Percentiles rank a stretch among this genome's conserved stretches.
Conservation (phyloP, 495 filamentous ascomycete genomes). For the Neurospora africana region DNA sequence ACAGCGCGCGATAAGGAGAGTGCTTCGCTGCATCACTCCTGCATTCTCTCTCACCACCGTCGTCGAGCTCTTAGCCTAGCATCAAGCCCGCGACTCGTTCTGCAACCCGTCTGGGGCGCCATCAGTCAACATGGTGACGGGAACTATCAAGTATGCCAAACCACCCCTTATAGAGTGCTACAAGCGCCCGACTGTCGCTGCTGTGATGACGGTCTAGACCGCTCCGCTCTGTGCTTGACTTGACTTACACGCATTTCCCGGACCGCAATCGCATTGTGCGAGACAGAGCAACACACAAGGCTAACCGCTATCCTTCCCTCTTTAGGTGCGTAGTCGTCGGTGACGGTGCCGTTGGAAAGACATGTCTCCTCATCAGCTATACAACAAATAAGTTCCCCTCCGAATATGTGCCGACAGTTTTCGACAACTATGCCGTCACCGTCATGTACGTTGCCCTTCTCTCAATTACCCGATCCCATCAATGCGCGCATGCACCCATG, state of each 20-base stretch:
- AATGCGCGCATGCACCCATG: neutral
- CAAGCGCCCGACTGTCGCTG: neutral
- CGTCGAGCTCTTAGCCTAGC: slow-evolving; percentile 8
- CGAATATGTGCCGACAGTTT: slow-evolving; percentile 98
- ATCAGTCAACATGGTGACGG: slow-evolving; percentile 59
- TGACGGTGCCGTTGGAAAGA: slow-evolving; percentile 98
- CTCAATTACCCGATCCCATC: neutral
- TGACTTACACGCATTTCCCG: neutral
- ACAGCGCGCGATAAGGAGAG: slow-evolving; percentile 17
- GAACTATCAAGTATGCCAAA: slow-evolving; percentile 68
- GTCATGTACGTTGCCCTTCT: slow-evolving; percentile 69
- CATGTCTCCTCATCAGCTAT: slow-evolving; percentile 96
- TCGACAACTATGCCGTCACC: slow-evolving; percentile 99
- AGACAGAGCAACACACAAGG: neutral
- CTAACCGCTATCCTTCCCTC: slow-evolving; percentile 9
- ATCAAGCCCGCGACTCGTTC: slow-evolving; percentile 12
- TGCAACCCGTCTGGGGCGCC: slow-evolving; percentile 19
- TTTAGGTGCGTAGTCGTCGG: slow-evolving; percentile 93
- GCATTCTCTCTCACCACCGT: slow-evolving; percentile 7
- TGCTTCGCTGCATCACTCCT: slow-evolving; percentile 11
- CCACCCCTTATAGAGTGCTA: neutral
- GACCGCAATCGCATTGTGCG: neutral
- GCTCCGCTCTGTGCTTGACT: neutral
- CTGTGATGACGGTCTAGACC: neutral
- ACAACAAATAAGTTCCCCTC: slow-evolving; percentile 99